These are phyloP conservation scores for Singerocomus inundabilis DNA, from an alignment of 1,284 basidiomycete genomes.

Conservation along the genomic window DNA sequence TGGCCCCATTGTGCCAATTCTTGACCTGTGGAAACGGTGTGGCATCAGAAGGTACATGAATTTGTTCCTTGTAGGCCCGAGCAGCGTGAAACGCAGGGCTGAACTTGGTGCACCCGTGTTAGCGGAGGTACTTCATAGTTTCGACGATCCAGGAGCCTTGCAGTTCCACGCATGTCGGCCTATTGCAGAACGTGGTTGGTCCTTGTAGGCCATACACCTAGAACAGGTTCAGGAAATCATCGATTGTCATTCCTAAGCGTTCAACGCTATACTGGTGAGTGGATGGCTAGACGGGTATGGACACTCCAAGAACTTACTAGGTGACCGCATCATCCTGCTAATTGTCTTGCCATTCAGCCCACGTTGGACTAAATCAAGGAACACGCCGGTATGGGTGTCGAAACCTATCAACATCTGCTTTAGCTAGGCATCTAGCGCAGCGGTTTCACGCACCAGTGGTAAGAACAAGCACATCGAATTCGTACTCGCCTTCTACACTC, in stretches of 20 bases:
- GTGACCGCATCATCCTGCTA: constrained; percentile 17
- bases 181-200: constrained; percentile 12
- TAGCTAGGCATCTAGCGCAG: background rate
- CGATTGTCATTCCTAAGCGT: constrained; percentile 21
- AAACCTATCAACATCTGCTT: constrained; percentile 8
- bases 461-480: constrained; percentile 17
- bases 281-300: background rate
- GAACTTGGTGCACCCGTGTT: constrained; percentile 18
- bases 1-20: constrained; percentile 5
- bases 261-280: background rate
- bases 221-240: constrained; percentile 24
- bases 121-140: too few relatives aligned
- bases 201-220: constrained; percentile 20
- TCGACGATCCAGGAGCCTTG: too few relatives aligned
- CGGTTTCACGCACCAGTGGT: constrained; percentile 12
- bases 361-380: constrained; percentile 14
- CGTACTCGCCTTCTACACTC: constrained; percentile 9
- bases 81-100: constrained; percentile 10
- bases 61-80: constrained; percentile 7
- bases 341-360: constrained; percentile 15
- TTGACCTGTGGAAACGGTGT: constrained; percentile 12
- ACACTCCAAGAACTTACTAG: constrained; percentile 10
- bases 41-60: background rate
- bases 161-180: too few relatives aligned
- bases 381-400: constrained; percentile 3